phyloP scores from a whole-genome alignment of 2,329 filamentous ascomycete genomes.

The Colletotrichum spinosum region DNA sequence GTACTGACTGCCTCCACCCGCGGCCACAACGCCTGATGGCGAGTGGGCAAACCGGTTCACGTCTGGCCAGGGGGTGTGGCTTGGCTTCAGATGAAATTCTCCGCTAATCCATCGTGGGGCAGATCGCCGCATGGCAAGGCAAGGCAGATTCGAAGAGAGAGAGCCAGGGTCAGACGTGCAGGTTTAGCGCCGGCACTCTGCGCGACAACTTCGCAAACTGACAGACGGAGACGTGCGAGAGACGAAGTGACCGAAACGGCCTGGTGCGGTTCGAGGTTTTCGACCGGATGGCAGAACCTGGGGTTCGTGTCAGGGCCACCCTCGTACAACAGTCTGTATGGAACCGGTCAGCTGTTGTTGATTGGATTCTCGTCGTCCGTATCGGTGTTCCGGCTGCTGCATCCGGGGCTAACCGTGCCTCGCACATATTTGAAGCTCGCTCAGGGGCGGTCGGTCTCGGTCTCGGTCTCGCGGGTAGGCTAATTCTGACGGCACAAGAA shows the following conservation, averaged over 20 bases:
- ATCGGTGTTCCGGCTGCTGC: slow-evolving; percentile 4
- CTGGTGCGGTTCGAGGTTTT: slow-evolving; percentile 9
- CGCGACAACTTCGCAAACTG: background rate
- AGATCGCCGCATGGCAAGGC: slow-evolving; percentile 29
- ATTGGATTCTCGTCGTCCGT: slow-evolving; percentile 7
- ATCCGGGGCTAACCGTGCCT: slow-evolving; percentile 24
- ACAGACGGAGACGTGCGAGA: background rate
- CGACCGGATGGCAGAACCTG: background rate
- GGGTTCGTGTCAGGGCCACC: background rate
- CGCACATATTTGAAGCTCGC: slow-evolving; percentile 5
- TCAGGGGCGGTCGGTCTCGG: slow-evolving; percentile 21
- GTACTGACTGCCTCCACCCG: background rate
- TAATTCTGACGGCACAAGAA: slow-evolving; percentile 1
- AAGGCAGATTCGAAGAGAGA: background rate
- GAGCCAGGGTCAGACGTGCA: no score
- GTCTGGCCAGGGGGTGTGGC: slow-evolving; percentile 20
- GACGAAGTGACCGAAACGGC: slow-evolving; percentile 5
- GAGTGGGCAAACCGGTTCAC: slow-evolving; percentile 11
- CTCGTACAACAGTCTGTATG: slow-evolving; percentile 9
- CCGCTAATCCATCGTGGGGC: slow-evolving; percentile 18
- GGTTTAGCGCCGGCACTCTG: background rate
- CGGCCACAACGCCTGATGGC: background rate
- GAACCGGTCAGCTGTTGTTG: background rate
- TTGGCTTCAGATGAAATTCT: slow-evolving; percentile 31
- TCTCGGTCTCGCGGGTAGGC: slow-evolving; percentile 23